Evolutionary conservation across 2,329 filamentous ascomycete species (phyloP).

Genomic region (Xylaria hypoxylon): DNA sequence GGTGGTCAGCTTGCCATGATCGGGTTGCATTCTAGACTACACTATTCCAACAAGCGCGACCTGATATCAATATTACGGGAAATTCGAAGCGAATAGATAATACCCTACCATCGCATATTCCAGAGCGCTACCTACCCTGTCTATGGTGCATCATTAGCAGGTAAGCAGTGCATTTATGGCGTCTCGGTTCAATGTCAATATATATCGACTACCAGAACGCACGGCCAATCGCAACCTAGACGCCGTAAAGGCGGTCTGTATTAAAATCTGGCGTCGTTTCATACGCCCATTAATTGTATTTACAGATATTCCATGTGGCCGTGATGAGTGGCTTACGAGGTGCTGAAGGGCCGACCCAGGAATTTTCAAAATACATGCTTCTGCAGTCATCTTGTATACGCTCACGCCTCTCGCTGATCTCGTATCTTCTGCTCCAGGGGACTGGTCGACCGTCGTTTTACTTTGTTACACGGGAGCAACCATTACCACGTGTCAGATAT

Average conservation of each 20-base stretch:
- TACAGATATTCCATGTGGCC: constrained; percentile 12
- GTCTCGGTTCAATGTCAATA: constrained; percentile 21
- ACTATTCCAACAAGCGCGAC: constrained; percentile 15
- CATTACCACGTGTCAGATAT: constrained; percentile 36
- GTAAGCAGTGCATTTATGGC: constrained; percentile 35
- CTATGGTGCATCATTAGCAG: constrained; percentile 31
- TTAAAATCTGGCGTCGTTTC: constrained; percentile 1
- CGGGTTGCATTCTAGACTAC: constrained; percentile 15
- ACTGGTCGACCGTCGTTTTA: constrained; percentile 17
- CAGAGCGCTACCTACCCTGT: constrained; percentile 5
- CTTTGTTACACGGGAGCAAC: constrained; percentile 33
- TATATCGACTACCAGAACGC: neutral
- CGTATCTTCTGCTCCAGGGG: constrained; percentile 10
- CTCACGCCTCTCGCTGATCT: constrained; percentile 25
- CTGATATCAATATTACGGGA: constrained; percentile 9
- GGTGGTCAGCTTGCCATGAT: constrained; percentile 31
- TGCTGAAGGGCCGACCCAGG: constrained; percentile 13
- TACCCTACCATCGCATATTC: constrained; percentile 18
- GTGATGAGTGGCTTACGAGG: constrained; percentile 28
- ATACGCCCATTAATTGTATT: constrained; percentile 7
- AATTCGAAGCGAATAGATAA: constrained; percentile 11
- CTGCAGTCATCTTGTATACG: constrained; percentile 27
- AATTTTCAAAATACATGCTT: constrained; percentile 7
- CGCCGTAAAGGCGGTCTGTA: constrained; percentile 22
- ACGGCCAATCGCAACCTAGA: neutral